Base-by-base conservation (phyloP, 305 asterid genomes). In the Fraxinus paxiana region DNA sequence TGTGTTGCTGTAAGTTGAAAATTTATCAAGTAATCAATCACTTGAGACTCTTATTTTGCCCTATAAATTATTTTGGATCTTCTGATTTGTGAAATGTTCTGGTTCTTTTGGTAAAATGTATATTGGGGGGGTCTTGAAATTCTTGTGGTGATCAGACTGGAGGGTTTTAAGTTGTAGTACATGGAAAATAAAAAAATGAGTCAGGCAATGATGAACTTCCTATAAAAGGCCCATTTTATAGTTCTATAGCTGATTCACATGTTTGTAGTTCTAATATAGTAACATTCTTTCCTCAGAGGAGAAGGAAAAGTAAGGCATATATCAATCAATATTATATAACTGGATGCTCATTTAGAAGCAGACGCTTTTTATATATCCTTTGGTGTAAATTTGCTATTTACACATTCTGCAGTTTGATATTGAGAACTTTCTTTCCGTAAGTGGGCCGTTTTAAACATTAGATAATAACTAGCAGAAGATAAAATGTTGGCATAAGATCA, bases 1-100 rank as follows among this genome's bases (percentile, higher is more conserved):
- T 93, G 97, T 86, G 94, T 95, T 84, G 99, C 98, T 83, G 99
- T 95, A 88, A 92, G 98, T 90, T 17, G 15, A 33, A 74, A 26
- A 54, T 67, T 78, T 75, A 46, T 83, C 77, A 24, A 86, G 34
- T 15, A 26, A 18, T 77, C 18, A 30, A 73, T 65, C 15, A 9
- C n/a, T 20, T 63, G 6, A 22, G 33, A 63, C 1, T 63, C 72
- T 63, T 63, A 63, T 20, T 22, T 9, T 2, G 34, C 34, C 30
- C 33, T 22, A 63, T 2, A 63, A 63, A 63, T 22, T 61, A 22
- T 61, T 61, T 20, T 61, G 28, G 33, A 8, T 63, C 72, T 24
- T 54, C 65, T 54, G 65, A 54, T 54, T 63, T 63, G 33, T 63
- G 72, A 63, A 63, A 63, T 22, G 34, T 24, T 63, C 20, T 22